A percentile compares a stretch with the other conserved stretches of the same genome.
Evolutionary conservation across 2,329 filamentous ascomycete genomes (phyloP).

Genomic region (Aspergillus brasiliensis): DNA sequence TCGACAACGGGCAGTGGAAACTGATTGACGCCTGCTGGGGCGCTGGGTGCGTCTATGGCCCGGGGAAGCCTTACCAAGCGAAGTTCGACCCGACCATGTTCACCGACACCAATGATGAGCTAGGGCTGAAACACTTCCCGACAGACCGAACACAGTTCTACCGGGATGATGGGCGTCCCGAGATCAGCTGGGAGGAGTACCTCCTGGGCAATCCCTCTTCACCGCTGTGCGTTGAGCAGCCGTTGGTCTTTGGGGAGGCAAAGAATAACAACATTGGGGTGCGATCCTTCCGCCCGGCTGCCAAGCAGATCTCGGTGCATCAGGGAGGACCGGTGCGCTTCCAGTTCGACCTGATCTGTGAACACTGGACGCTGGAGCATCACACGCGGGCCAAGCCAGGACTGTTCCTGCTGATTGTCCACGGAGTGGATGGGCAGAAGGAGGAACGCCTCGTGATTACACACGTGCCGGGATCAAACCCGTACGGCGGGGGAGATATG

Average conservation of each 20-base stretch:
- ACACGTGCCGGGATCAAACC: conserved; percentile 38
- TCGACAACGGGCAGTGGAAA: conserved; percentile 89
- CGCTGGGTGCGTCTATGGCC: conserved; percentile 67
- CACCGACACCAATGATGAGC: conserved; percentile 71
- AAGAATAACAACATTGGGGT: conserved; percentile 55
- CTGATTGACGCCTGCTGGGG: conserved; percentile 93
- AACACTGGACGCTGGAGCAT: conserved; percentile 74
- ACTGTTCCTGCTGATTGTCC: conserved; percentile 69
- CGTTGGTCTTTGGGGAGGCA: conserved; percentile 51
- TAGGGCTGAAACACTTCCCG: conserved; percentile 81
- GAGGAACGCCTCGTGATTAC: conserved; percentile 71
- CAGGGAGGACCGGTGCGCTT: conserved; percentile 68
- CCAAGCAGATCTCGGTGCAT: conserved; percentile 62
- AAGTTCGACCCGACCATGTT: conserved; percentile 66
- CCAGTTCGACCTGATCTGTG: conserved; percentile 76
- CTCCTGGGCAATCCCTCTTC: conserved; percentile 61
- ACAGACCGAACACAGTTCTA: conserved; percentile 69
- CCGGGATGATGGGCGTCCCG: conserved; percentile 66
- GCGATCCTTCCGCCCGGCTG: conserved; percentile 63
- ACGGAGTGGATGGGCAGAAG: conserved; percentile 66
- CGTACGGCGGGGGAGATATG: conserved; percentile 69
- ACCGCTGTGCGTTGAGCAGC: conserved; percentile 45
- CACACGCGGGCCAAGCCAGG: conserved; percentile 63
- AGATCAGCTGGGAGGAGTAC: conserved; percentile 79
- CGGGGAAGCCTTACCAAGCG: conserved; percentile 63